Evolutionary conservation across 1,284 basidiomycete species (phyloP), one percentile per base, ranked within the genome.

Genomic region (Cerrena zonata): DNA sequence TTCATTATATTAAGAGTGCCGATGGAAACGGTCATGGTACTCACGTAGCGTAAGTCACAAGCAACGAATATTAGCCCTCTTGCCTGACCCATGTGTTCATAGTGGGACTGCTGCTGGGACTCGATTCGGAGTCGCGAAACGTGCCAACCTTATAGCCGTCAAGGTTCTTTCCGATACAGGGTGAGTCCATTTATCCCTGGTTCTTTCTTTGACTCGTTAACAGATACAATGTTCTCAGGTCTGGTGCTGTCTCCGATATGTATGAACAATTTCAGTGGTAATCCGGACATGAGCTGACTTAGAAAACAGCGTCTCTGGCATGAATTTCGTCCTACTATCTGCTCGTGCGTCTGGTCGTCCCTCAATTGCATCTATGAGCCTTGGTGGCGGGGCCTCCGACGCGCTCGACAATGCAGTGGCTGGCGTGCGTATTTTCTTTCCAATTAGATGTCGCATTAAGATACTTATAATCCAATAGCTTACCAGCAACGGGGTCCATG

Each of bases 81-180:
- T 24, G 22, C 7, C n/a, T 22, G 23, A 4, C 4, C 10, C 25
- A 19, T 27, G 3, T 79, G 65, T 75, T 72, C 59, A 69, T 71
- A 60, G 58, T 25, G 76, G 76, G 30, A 77, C 75, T 37, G 76
- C 77, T 49, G 86, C 73, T 23, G 81, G 80, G 15, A 65, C 65
- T 54, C 61, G 78, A 57, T 87, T 80, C 63, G 86, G 86, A 66
- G 83, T 88, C 36, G 85, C 85, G 52, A 89, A 87, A 71, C 71
- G 71, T 57, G 82, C 80, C 47, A 74, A 73, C 54, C 60, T 89
- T 53, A 77, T 86, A 53, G 85, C 86, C 45, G 85, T 89, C 71
- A 88, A 89, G 72, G 85, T 89, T 19, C 76, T 89, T 52, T 78
- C 78, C 40, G 75, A 78, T 50, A 69, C 75, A 54, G 85, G 86